These are phyloP conservation scores for Arabidopsis suecica DNA, from an alignment of 345 rosid species.

Conservation along the genomic window DNA sequence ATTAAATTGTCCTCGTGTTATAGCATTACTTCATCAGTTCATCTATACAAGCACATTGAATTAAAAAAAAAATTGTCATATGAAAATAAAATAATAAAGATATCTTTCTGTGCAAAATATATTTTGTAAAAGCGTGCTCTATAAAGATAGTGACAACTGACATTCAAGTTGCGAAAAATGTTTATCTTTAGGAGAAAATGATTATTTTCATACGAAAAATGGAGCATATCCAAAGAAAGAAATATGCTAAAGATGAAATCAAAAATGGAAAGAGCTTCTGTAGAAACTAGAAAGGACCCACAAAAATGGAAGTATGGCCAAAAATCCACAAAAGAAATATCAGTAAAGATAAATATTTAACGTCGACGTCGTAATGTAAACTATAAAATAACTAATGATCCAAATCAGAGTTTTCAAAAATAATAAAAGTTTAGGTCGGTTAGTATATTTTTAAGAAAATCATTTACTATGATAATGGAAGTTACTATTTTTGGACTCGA, in stretches of 20 bases:
- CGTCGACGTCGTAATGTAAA: neutral
- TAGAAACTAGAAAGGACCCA: neutral
- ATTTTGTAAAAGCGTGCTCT: neutral
- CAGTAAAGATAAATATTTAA: neutral
- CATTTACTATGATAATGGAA: neutral
- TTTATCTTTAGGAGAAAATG: neutral
- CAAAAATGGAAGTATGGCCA: neutral
- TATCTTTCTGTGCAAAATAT: neutral
- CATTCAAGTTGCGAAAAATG: neutral
- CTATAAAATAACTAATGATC: neutral
- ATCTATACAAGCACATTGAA: neutral
- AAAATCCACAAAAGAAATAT: neutral
- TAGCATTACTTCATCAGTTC: neutral
- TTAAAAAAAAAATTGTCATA: neutral
- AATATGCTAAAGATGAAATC: too few species aligned
- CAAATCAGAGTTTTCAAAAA: neutral
- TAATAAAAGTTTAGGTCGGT: neutral
- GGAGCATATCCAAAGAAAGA: neutral
- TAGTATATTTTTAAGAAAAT: neutral
- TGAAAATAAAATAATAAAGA: neutral
- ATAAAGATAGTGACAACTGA: neutral
- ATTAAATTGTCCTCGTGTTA: neutral
- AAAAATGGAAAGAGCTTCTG: neutral
- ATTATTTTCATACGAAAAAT: neutral
- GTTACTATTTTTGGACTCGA: neutral